phyloP scores from a whole-genome alignment of 2,329 filamentous ascomycete genomes.

The Arthroderma sp. region DNA sequence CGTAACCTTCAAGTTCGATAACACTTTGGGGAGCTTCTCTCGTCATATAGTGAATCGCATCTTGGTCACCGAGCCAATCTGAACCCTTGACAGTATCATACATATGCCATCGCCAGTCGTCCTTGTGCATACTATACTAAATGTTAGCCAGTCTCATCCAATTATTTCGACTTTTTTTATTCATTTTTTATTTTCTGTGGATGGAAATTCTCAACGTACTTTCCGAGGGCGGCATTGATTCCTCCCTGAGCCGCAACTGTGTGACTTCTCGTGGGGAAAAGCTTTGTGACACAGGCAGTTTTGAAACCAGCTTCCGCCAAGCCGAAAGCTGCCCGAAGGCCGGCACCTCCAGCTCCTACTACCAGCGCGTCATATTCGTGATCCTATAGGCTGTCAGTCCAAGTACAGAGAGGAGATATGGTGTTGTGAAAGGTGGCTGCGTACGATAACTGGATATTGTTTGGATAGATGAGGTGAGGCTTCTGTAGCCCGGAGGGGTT shows the following conservation, averaged over 20 bases:
- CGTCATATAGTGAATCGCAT: constrained; percentile 49
- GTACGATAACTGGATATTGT: constrained; percentile 89
- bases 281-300: constrained; percentile 51
- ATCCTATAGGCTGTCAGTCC: constrained; percentile 43
- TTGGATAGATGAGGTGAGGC: constrained; percentile 72
- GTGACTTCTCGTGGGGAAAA: constrained; percentile 51
- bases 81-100: constrained; percentile 47
- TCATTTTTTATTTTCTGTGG: not conserved
- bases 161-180: not conserved
- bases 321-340: constrained; percentile 50
- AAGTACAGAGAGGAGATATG: not conserved
- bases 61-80: constrained; percentile 48
- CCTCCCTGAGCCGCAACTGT: constrained; percentile 56
- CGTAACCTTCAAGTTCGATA: constrained; percentile 44
- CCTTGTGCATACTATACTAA: constrained; percentile 34
- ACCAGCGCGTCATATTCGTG: constrained; percentile 98
- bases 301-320: constrained; percentile 52
- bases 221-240: constrained; percentile 48
- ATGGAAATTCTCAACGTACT: constrained; percentile 19
- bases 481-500: constrained; percentile 82
- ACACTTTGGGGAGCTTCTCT: constrained; percentile 41
- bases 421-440: constrained; percentile 22
- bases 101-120: constrained; percentile 49
- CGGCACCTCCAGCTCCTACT: constrained; percentile 51
- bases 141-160: constrained; percentile 6